These are phyloP conservation scores for Setaria italica DNA, from an alignment of 202 grass and related monocot genomes.

Conservation along the genomic window DNA sequence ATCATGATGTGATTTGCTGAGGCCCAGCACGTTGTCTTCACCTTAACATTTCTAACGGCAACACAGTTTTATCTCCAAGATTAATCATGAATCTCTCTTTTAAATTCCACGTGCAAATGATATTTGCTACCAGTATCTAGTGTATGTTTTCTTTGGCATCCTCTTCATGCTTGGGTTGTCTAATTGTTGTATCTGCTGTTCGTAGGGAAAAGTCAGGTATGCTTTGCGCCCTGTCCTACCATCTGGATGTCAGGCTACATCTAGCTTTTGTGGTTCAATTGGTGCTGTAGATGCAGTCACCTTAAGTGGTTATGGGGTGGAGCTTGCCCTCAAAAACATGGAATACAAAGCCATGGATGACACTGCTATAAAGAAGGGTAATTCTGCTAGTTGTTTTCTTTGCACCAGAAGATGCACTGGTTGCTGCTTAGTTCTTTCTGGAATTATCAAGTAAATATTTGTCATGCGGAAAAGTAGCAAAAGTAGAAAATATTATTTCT, in stretches of 20 bases:
- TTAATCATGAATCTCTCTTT: conserved; percentile 18
- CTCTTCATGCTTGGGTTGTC: conserved; percentile 29
- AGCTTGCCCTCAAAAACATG: conserved; percentile 99
- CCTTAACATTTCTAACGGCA: conserved; percentile 16
- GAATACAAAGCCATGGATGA: conserved; percentile 99
- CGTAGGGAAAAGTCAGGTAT: conserved; percentile 90
- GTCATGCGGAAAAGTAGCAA: conserved; percentile 14
- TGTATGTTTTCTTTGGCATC: not conserved
- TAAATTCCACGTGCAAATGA: not conserved
- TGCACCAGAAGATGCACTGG: conserved; percentile 19
- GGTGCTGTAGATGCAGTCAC: conserved; percentile 89
- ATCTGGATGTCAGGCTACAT: conserved; percentile 76
- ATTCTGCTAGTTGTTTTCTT: conserved; percentile 30
- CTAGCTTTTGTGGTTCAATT: conserved; percentile 84
- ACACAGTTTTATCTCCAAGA: conserved; percentile 10
- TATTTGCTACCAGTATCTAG: conserved; percentile 13
- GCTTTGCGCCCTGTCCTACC: conserved; percentile 78
- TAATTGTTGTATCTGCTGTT: conserved; percentile 40
- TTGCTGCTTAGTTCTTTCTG: conserved; percentile 15
- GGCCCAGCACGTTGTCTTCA: conserved; percentile 7
- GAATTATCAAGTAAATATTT: conserved; percentile 35
- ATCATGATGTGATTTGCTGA: conserved; percentile 28
- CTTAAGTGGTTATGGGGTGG: conserved; percentile 95
- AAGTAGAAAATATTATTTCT: not conserved
- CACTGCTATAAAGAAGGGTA: conserved; percentile 89